These are phyloP conservation scores for Salix exigua DNA, from an alignment of 345 rosid species.

Conservation along the genomic window DNA sequence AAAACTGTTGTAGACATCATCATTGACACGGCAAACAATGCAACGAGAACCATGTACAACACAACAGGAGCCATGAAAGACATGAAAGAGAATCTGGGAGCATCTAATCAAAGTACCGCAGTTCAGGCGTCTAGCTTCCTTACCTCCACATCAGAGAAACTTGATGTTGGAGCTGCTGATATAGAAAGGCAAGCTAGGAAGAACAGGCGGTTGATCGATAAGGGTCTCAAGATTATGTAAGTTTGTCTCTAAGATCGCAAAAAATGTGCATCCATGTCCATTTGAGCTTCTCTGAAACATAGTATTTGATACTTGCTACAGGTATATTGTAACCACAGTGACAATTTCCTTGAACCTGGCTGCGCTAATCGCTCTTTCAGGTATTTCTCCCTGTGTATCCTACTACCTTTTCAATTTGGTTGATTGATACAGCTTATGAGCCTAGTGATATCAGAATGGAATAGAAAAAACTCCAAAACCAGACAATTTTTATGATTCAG, in stretches of 20 bases:
- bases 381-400: conserved; percentile 23
- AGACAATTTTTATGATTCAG: neutral
- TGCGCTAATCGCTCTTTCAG: conserved; percentile 43
- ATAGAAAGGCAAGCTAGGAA: conserved; percentile 46
- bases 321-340: conserved; percentile 44
- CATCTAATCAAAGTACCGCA: conserved; percentile 7
- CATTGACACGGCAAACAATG: conserved; percentile 53
- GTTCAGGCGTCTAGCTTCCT: conserved; percentile 36
- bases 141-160: conserved; percentile 36
- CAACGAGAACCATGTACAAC: conserved; percentile 45
- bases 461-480: neutral
- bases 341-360: conserved; percentile 46
- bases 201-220: conserved; percentile 46
- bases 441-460: neutral
- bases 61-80: conserved; percentile 60
- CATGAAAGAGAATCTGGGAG: conserved; percentile 36
- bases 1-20: conserved; percentile 43
- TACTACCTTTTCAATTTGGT: neutral
- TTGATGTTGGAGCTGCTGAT: conserved; percentile 39
- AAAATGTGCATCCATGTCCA: neutral
- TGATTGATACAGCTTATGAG: neutral
- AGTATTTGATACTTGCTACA: conserved; percentile 20
- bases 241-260: neutral
- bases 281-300: neutral
- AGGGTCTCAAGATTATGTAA: conserved; percentile 55